Base-by-base conservation (phyloP, 345 rosid genomes). In the Dipteronia dyeriana region DNA sequence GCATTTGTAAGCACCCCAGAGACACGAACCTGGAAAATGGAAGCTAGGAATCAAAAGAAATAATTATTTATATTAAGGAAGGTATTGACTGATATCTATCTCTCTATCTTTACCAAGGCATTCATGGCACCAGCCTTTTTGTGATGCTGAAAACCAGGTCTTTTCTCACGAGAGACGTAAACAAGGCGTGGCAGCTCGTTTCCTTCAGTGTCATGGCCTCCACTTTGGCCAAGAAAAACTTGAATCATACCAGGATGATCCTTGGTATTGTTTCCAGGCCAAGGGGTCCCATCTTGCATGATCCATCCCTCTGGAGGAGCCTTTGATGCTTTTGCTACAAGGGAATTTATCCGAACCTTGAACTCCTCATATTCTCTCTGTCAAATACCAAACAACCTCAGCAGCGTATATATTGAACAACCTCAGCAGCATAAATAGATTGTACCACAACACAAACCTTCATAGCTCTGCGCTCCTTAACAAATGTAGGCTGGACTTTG, bases 81-180 rank as follows among this genome's bases (percentile, higher is more conserved):
- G 0, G 1, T 7, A 60, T 49, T 19, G 29, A 61, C 68, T 0
- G 0, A 0, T 34, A 34, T 34, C 38, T 41, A 70, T 76, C 26
- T 68, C 8, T 41, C 45, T 41, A 70, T 76, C 26, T 68, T 80
- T 85, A 94, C 97, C 88, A 94, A 80, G 79, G 99, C 99, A 70
- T 94, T 96, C 98, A 94, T 94, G 88, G 99, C 98, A 73, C 97
- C 97, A 19, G 97, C 99, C 84, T 94, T 94, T 90, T 94, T 94
- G 89, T 96, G 98, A 80, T 94, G 98, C 69, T 82, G 87, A 67
- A 89, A 92, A 70, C 94, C 92, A 47, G 97, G 95, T 60, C 97
- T 87, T 83, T 92, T 92, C 91, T 94, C 97, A 87, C 97, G 91
- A 56, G 97, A 93, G 70, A 93, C 94, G 0, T 91, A 93, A 71